phyloP scores from a whole-genome alignment of 495 filamentous ascomycete genomes.

The Delitschia confertaspora region DNA sequence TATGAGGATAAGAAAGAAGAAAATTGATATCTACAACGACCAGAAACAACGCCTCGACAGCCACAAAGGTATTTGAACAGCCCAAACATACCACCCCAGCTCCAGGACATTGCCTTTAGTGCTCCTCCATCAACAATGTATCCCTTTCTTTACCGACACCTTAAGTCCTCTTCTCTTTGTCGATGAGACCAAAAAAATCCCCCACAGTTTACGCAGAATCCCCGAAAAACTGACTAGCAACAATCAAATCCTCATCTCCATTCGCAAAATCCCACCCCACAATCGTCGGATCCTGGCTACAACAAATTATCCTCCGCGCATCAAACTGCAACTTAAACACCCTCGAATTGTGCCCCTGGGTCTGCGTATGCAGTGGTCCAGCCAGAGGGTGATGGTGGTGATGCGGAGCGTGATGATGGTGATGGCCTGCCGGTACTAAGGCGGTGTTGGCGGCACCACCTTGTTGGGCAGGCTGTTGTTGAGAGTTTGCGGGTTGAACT shows the following conservation, averaged over 20 bases:
- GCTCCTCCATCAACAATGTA: too few relatives aligned
- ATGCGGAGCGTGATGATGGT: constrained; percentile 21
- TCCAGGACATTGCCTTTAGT: too few relatives aligned
- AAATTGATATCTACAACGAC: too few relatives aligned
- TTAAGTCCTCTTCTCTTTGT: too few relatives aligned
- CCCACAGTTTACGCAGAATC: constrained; percentile 20
- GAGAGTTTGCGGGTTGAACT: constrained; percentile 10
- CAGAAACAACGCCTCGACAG: too few relatives aligned
- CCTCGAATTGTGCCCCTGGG: constrained; percentile 37
- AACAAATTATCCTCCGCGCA: constrained; percentile 85
- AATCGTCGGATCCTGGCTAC: constrained; percentile 80
- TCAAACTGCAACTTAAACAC: constrained; percentile 99
- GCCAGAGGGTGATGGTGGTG: constrained; percentile 23
- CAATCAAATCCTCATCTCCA: constrained; percentile 73
- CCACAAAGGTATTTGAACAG: too few relatives aligned
- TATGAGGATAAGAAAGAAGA: too few relatives aligned
- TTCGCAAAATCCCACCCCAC: constrained; percentile 98
- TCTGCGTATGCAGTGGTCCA: constrained; percentile 9
- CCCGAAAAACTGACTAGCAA: constrained; percentile 68
- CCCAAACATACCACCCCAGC: too few relatives aligned
- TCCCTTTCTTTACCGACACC: too few relatives aligned
- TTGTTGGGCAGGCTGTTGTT: constrained; percentile 16
- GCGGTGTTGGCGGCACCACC: constrained; percentile 8
- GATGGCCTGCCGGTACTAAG: constrained; percentile 6
- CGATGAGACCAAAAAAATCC: too few relatives aligned